Percentiles rank a stretch among this genome's conserved stretches.
These are phyloP conservation scores for Coprinopsis cinerea DNA, from an alignment of 768 basidiomycete species.

Conservation along the genomic window DNA sequence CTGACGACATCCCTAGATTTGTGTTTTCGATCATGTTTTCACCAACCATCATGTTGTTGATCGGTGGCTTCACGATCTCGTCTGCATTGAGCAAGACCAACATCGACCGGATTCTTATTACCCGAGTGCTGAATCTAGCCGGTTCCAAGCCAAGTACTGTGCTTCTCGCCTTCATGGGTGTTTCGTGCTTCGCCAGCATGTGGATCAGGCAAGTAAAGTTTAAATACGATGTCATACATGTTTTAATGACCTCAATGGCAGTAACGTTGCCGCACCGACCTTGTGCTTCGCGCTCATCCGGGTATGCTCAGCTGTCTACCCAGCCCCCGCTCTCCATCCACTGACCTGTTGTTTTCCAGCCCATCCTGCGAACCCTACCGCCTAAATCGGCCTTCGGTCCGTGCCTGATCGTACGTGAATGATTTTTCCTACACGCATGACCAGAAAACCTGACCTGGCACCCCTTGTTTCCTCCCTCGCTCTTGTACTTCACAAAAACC, in stretches of 20 bases:
- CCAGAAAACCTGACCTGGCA: conserved; percentile 6
- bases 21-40: conserved; percentile 96
- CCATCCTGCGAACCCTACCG: conserved; percentile 88
- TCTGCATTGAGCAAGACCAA: conserved; percentile 94
- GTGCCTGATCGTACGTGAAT: conserved; percentile 74
- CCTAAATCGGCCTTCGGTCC: conserved; percentile 83
- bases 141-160: conserved; percentile 84
- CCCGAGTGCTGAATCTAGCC: conserved; percentile 83
- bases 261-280: conserved; percentile 97
- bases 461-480: not conserved
- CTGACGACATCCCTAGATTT: conserved; percentile 43
- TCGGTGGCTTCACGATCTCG: conserved; percentile 96
- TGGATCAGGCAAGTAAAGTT: conserved; percentile 75
- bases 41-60: conserved; percentile 96
- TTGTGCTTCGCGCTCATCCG: conserved; percentile 94
- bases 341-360: conserved; percentile 42
- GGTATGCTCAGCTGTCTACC: conserved; percentile 36
- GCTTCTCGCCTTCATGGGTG: conserved; percentile 89
- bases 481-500: not conserved
- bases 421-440: not conserved
- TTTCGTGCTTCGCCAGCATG: conserved; percentile 98
- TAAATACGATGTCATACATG: not conserved
- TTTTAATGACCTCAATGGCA: conserved; percentile 4
- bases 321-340: conserved; percentile 3
- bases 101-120: conserved; percentile 89